Conservation (phyloP, 768 basidiomycete genomes). For the Grammothele lineata region DNA sequence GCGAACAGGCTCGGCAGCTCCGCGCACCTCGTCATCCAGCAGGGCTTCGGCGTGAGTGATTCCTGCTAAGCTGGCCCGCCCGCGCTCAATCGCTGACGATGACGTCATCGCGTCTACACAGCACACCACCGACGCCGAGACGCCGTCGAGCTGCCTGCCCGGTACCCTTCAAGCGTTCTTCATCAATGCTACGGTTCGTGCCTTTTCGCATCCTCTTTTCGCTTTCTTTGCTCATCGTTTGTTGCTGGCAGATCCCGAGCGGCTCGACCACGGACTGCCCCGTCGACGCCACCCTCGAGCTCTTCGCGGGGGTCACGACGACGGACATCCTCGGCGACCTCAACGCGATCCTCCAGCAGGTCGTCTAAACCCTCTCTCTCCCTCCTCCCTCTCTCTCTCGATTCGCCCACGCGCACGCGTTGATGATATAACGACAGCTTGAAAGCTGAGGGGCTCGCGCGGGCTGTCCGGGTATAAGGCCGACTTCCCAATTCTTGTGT, state of each 20-base stretch:
- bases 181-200: conserved; percentile 4
- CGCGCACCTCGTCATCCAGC: conserved; percentile 5
- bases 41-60: conserved; percentile 11
- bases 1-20: conserved; percentile 9
- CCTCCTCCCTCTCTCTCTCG: too few relatives aligned
- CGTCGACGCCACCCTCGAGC: conserved; percentile 1
- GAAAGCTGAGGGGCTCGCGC: too few relatives aligned
- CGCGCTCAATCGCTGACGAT: too few relatives aligned
- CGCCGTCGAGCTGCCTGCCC: conserved; percentile 9
- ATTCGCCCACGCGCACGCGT: too few relatives aligned
- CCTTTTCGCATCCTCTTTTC: too few relatives aligned
- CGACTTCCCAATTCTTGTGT: too few relatives aligned
- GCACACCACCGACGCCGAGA: conserved; percentile 4
- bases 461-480: too few relatives aligned
- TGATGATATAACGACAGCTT: too few relatives aligned
- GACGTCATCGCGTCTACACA: not conserved
- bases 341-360: too few relatives aligned
- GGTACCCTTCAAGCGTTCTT: not conserved
- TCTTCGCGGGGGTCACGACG: conserved; percentile 3
- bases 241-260: not conserved
- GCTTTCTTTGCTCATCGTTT: not conserved
- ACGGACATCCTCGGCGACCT: not conserved
- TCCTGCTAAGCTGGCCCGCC: not conserved
- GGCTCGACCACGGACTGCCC: not conserved
- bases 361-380: too few relatives aligned